Base-by-base conservation (phyloP, 306 rosid genomes). In the Medicago arabica region DNA sequence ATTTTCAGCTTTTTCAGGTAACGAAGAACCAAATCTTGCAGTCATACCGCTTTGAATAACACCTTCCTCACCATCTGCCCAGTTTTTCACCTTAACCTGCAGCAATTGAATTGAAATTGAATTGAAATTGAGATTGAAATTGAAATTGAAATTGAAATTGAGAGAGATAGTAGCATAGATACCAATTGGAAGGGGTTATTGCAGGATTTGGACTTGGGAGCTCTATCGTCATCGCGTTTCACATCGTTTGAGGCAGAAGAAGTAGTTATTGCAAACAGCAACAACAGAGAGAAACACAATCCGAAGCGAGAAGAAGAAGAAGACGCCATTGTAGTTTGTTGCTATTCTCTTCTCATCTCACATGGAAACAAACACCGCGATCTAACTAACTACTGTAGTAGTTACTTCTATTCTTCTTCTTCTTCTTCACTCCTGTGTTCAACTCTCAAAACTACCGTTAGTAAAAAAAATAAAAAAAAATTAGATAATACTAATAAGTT, bases 1-100 rank as follows among this genome's bases (percentile, higher is more conserved):
- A 1, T 84, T 74, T 16, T 89, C 67, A 51, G 82, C 77, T 39
- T 80, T 44, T 14, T 89, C 67, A 10, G 99, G 97, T 78, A 92
- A 69, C 1, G 81, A 69, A 66, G 94, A 82, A 75, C 99, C 98
- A 77, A 96, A 96, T 67, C 87, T 82, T 12, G 99, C 99, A 73
- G 81, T 88, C 39, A 91, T 61, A 23, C 96, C 98, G 14, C 77
- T 75, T 10, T 83, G 60, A 60, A 34, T 58, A 59, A 70, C 23
- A 2, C 57, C 86, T 87, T 88, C 83, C 17, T 46, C 77, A 50
- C 85, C 91, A 74, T 87, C 86, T 5, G 84, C 76, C 97, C 97
- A 96, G 66, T 4, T 82, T 78, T 82, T 75, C 58, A 92, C 97
- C 89, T 88, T 92, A 57, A 87, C 89, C 99, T 96, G 80, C 7